Conservation (phyloP, 2,329 filamentous ascomycete genomes). For the Sclerotinia sclerotiorum region DNA sequence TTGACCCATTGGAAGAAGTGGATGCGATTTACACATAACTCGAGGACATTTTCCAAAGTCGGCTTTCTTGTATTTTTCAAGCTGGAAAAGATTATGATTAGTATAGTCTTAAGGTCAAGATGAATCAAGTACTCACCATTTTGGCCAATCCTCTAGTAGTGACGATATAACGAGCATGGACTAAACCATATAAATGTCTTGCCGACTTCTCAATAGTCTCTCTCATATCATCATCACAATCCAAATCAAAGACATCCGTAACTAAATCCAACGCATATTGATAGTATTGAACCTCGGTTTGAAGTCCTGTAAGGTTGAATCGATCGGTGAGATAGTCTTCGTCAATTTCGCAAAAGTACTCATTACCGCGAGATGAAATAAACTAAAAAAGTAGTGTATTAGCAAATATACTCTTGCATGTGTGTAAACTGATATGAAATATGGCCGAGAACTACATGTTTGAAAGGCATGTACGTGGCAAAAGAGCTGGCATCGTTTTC, state of each 20-base stretch:
- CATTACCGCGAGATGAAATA: slow-evolving; percentile 94
- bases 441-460: slow-evolving; percentile 8
- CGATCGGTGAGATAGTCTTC: slow-evolving; percentile 97
- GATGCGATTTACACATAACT: slow-evolving; percentile 91
- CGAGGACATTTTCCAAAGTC: slow-evolving; percentile 98
- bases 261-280: slow-evolving; percentile 97
- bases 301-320: slow-evolving; percentile 96
- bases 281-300: slow-evolving; percentile 97
- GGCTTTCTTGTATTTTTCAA: slow-evolving; percentile 97
- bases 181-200: slow-evolving; percentile 89
- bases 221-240: slow-evolving; percentile 97
- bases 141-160: slow-evolving; percentile 91
- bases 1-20: slow-evolving; percentile 90
- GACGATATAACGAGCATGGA: slow-evolving; percentile 95
- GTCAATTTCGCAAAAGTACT: slow-evolving; percentile 99
- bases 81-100: slow-evolving; percentile 52
- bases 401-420: slow-evolving; percentile 16
- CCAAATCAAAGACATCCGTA: slow-evolving; percentile 96
- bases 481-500: not conserved
- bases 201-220: slow-evolving; percentile 98
- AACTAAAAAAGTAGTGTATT: slow-evolving; percentile 61
- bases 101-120: slow-evolving; percentile 9
- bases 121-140: slow-evolving; percentile 66
- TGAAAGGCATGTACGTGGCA: not conserved
- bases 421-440: slow-evolving; percentile 15